These are phyloP conservation scores for Raphanus raphanistrum DNA, from an alignment of 345 rosid genomes.

Conservation along the genomic window DNA sequence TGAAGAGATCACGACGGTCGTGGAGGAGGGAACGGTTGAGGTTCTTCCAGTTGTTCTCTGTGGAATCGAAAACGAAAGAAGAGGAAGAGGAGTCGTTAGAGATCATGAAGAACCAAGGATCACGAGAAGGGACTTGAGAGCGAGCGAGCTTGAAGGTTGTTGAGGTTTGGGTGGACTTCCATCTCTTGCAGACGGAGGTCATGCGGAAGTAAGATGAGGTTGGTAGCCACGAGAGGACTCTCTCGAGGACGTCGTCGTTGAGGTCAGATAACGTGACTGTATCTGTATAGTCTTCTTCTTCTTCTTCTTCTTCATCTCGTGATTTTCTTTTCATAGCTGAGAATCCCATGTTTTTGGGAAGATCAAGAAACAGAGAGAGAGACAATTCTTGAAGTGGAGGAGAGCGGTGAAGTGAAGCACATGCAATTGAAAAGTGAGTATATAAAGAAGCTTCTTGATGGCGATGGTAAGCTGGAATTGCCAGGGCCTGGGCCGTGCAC, in stretches of 20 bases:
- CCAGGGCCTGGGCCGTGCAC: no score
- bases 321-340: conserved; percentile 59
- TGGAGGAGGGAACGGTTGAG: conserved; percentile 38
- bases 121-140: conserved; percentile 62
- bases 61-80: conserved; percentile 59
- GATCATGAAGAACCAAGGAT: conserved; percentile 89
- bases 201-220: conserved; percentile 66
- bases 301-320: conserved; percentile 29
- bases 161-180: conserved; percentile 64
- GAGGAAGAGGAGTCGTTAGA: conserved; percentile 43
- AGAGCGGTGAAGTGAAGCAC: conserved; percentile 7
- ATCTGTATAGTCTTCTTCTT: background rate
- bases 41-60: conserved; percentile 64
- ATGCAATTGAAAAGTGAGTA: background rate
- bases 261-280: conserved; percentile 38
- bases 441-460: conserved; percentile 43
- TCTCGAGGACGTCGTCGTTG: conserved; percentile 79
- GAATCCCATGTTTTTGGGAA: conserved; percentile 27
- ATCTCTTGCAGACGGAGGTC: conserved; percentile 81
- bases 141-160: conserved; percentile 78
- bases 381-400: background rate
- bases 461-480: no score
- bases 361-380: background rate
- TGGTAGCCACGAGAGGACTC: conserved; percentile 83
- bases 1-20: conserved; percentile 35